Evolutionary conservation across 352 stramenopile genomes (phyloP), one percentile per base, ranked within the genome.

Genomic region (Peronospora farinosa): DNA sequence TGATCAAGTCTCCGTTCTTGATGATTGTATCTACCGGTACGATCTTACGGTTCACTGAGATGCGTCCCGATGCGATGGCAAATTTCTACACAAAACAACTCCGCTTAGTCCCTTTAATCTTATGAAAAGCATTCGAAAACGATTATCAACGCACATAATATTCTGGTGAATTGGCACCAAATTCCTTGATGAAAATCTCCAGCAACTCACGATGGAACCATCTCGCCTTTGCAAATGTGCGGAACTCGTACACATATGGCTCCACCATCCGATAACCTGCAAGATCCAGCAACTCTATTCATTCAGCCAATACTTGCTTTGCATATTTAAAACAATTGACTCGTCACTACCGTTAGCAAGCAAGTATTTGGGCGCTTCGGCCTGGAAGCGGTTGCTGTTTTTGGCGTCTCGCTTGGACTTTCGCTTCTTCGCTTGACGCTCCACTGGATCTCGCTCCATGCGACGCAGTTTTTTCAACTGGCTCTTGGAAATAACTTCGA

Each of bases 221-320:
- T 33, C 96, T 82, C 63, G 84, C 66, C 57, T 99, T 99, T 45
- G 95, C 92, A 67, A 92, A 91, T 25, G 92, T 98, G 30, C 83
- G 72, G 69, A 97, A 98, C 52, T 96, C 90, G 60, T 96, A 98
- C 45, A 95, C 81, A 65, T 98, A 98, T 11, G 96, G 95, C 70
- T 86, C 73, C 19, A 96, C 82, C 52, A 88, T 70, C 21, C 84
- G 74, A 53, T 91, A 92, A 2, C 80, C 84, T 92, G 46, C 51
- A 25, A 47, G 30, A 32, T 47, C 30, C 7, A 31, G 57, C 23
- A 59, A 50, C 36, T 35, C 25, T 38, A 51, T 47, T 15, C 9
- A 47, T 8, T 15, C n/a, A 38, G 17, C 17, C 37, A 52, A 19
- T 36, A 31, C 66, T 37, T 54, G 57, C 23, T 46, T 3, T 3